Evolutionary conservation across 352 stramenopile genomes (phyloP), one percentile per base, ranked within the genome.

Genomic region (Phytophthora multivora): DNA sequence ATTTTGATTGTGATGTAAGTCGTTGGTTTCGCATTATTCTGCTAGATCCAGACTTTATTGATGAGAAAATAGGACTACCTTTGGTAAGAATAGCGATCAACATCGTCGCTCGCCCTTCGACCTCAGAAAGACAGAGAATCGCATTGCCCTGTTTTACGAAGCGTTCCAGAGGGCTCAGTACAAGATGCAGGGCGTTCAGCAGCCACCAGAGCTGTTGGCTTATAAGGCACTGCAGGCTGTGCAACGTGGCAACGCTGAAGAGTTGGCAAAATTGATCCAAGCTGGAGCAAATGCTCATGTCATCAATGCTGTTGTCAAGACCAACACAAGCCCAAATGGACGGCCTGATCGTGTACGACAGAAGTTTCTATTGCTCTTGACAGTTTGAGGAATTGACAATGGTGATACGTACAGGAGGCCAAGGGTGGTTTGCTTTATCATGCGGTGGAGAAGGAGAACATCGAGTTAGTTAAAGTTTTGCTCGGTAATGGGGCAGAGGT

Each of bases 281-380:
- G 65, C 65, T 2, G 65, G 65, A 15, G 65, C 65, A 38, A 69
- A 73, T 19, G 59, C 65, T 19, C 65, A 73, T 16, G 65, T 73
- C 35, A 73, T 73, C 31, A 73, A 73, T 25, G 59, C 65, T 33
- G 59, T 73, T 26, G 59, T 73, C 35, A 73, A 73, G 41, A 59
- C 65, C 11, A 53, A 60, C 40, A 73, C 59, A 10, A 73, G 65
- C 41, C 59, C 65, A 28, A 73, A 66, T 57, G 59, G 52, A 9
- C 65, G 48, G 15, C 59, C 59, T 8, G 65, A 69, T 59, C 65
- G 59, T 3, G 65, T 73, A 65, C 31, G 48, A 3, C 28, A n/a
- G 28, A 33, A 33, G 3, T 33, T 33, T 9, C 55, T 18, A 19
- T 19, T 15, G 11, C 5, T 23, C 16, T 15, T 50, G 8, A 30